Evolutionary conservation across 2,329 filamentous ascomycete genomes (phyloP).

Genomic region (Cercospora canescens): DNA sequence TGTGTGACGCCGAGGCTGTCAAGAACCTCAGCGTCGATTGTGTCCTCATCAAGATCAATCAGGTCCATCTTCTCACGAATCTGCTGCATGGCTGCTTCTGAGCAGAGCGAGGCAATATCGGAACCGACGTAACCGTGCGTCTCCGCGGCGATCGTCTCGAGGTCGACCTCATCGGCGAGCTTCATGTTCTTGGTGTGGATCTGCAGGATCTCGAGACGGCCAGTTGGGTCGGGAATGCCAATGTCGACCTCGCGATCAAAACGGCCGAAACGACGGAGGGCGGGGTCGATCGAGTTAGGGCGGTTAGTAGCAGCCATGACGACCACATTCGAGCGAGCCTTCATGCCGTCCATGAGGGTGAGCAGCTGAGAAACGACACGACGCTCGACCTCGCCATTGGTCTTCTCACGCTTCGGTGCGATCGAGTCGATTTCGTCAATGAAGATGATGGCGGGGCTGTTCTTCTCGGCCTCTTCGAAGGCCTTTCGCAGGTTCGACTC

Average conservation of each 20-base stretch:
- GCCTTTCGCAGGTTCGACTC: slow-evolving; percentile 97
- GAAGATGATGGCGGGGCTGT: slow-evolving; percentile 98
- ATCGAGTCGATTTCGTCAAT: slow-evolving; percentile 99
- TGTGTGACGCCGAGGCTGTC: slow-evolving; percentile 98
- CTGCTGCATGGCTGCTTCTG: slow-evolving; percentile 99
- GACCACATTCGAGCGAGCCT: slow-evolving; percentile 96
- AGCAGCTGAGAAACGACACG: slow-evolving; percentile 96
- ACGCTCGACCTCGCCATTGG: slow-evolving; percentile 97
- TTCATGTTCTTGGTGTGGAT: slow-evolving; percentile 99
- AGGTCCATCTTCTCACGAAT: slow-evolving; percentile 99
- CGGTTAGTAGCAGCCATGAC: slow-evolving; percentile 99
- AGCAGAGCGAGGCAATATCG: slow-evolving; percentile 96
- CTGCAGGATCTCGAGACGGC: slow-evolving; percentile 96
- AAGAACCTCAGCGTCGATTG: slow-evolving; percentile 96
- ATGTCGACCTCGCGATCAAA: slow-evolving; percentile 99
- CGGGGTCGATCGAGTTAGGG: slow-evolving; percentile 97
- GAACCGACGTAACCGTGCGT: slow-evolving; percentile 99
- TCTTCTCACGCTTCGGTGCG: slow-evolving; percentile 99
- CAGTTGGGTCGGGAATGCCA: slow-evolving; percentile 94
- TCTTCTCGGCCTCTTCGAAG: slow-evolving; percentile 99
- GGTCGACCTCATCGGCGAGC: slow-evolving; percentile 91
- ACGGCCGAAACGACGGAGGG: slow-evolving; percentile 94
- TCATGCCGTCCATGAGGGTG: slow-evolving; percentile 99
- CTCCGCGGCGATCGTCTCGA: slow-evolving; percentile 94
- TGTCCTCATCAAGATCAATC: slow-evolving; percentile 98